These are phyloP conservation scores for Lipomyces yamanashiensis DNA, from an alignment of 805 yeast species.

Conservation along the genomic window DNA sequence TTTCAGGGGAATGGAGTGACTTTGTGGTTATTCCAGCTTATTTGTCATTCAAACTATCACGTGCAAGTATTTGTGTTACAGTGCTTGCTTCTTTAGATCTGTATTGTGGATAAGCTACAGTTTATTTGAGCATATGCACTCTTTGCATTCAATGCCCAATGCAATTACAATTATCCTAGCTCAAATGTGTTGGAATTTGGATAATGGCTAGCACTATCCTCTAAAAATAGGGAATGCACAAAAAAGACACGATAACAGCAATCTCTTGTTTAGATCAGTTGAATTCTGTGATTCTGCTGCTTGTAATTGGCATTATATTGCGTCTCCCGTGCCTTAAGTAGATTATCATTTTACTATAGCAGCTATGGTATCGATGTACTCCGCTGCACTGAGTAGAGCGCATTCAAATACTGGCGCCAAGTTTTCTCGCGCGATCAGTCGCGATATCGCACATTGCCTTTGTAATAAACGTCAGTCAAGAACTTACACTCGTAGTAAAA, in stretches of 20 bases:
- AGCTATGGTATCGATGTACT: too few relatives aligned
- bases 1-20: constrained; percentile 6
- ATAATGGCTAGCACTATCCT: too few relatives aligned
- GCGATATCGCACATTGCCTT: constrained; percentile 92
- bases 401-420: constrained; percentile 37
- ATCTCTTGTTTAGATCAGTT: too few relatives aligned
- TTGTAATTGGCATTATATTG: too few relatives aligned
- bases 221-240: too few relatives aligned
- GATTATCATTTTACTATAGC: too few relatives aligned
- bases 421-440: constrained; percentile 67
- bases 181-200: too few relatives aligned
- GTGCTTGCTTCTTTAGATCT: not conserved
- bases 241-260: too few relatives aligned
- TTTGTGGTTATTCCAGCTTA: not conserved
- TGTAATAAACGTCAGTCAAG: not conserved
- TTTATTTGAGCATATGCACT: not conserved
- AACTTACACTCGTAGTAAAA: not conserved
- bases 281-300: too few relatives aligned
- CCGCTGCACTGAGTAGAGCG: not conserved
- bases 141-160: not conserved
- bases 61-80: not conserved
- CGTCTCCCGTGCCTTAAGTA: too few relatives aligned
- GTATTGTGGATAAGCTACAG: not conserved
- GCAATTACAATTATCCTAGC: too few relatives aligned
- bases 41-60: not conserved